Percentiles rank a stretch among this genome's conserved stretches.
Evolutionary conservation across 495 filamentous ascomycete genomes (phyloP).

Genomic region (Neurospora sp.): DNA sequence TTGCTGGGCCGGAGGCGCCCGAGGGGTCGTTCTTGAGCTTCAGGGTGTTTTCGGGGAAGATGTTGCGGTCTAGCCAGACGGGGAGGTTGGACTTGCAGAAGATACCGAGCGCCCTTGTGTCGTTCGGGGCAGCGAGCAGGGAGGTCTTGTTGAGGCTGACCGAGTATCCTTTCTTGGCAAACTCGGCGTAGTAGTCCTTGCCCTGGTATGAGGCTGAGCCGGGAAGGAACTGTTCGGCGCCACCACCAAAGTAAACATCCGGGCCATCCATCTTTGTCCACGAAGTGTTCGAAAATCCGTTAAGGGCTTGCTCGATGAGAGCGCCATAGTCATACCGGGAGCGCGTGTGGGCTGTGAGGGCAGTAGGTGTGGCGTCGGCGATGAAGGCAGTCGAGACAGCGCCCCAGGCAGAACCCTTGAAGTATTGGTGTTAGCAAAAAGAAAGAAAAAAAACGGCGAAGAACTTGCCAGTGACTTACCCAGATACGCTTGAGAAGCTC

Average conservation of each 20-base stretch:
- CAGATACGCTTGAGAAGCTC: conserved; percentile 58
- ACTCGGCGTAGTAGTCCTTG: conserved; percentile 58
- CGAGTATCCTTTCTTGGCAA: conserved; percentile 53
- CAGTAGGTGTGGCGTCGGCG: conserved; percentile 64
- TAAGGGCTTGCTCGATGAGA: conserved; percentile 50
- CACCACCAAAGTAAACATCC: conserved; percentile 64
- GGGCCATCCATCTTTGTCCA: conserved; percentile 59
- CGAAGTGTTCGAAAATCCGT: conserved; percentile 51
- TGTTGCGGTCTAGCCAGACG: conserved; percentile 64
- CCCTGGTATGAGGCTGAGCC: conserved; percentile 42
- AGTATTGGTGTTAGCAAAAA: not conserved
- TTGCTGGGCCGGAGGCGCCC: conserved; percentile 45
- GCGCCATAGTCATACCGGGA: conserved; percentile 50
- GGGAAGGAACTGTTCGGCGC: conserved; percentile 61
- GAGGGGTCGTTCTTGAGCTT: conserved; percentile 52
- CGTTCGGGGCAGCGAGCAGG: conserved; percentile 39
- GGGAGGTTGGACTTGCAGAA: conserved; percentile 57
- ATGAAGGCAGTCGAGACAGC: conserved; percentile 58
- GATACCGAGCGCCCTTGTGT: conserved; percentile 52
- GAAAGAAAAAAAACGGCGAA: not conserved
- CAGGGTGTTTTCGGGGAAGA: conserved; percentile 52
- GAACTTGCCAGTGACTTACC: conserved; percentile 23
- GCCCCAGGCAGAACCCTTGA: conserved; percentile 35
- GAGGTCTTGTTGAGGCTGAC: conserved; percentile 58
- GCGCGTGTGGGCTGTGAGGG: conserved; percentile 54